These are phyloP conservation scores for Phytophthora sp. DNA, from an alignment of 352 stramenopile genomes.

Conservation along the genomic window DNA sequence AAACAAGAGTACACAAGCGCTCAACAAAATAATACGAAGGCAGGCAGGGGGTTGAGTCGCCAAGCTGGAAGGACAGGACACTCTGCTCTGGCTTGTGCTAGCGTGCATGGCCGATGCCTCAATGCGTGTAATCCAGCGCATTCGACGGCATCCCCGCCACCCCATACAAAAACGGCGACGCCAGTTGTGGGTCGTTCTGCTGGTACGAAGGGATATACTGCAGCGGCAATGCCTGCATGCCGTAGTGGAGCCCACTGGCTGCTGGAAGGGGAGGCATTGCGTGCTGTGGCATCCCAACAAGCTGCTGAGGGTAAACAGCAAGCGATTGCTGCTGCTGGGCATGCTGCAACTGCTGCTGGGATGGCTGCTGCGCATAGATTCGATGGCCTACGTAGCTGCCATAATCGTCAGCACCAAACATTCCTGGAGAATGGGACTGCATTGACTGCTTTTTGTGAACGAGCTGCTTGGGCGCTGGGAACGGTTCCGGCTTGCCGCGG, in stretches of 20 bases:
- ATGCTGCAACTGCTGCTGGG: slow-evolving; percentile 35
- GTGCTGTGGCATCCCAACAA: slow-evolving; percentile 34
- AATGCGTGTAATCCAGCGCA: slow-evolving; percentile 35
- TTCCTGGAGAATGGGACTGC: slow-evolving; percentile 30
- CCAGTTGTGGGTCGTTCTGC: slow-evolving; percentile 36
- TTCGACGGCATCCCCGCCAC: slow-evolving; percentile 32
- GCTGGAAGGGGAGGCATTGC: slow-evolving; percentile 34
- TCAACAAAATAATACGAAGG: slow-evolving; percentile 44
- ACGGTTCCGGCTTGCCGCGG: slow-evolving; percentile 70
- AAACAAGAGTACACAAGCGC: slow-evolving; percentile 38
- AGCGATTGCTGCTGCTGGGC: slow-evolving; percentile 37
- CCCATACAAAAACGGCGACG: slow-evolving; percentile 46
- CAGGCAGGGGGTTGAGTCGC: slow-evolving; percentile 20
- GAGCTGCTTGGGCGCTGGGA: slow-evolving; percentile 65
- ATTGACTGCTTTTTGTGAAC: slow-evolving; percentile 48
- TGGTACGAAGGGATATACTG: slow-evolving; percentile 41
- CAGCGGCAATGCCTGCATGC: slow-evolving; percentile 26
- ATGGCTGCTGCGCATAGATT: slow-evolving; percentile 31
- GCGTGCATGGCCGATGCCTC: slow-evolving; percentile 18
- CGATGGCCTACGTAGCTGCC: slow-evolving; percentile 34
- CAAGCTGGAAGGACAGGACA: slow-evolving; percentile 17
- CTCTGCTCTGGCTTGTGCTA: slow-evolving; percentile 11
- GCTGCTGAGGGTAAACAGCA: slow-evolving; percentile 35
- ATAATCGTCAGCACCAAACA: slow-evolving; percentile 36
- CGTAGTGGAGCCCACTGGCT: slow-evolving; percentile 27